A percentile compares a stretch with the other conserved stretches of the same genome.
Evolutionary conservation across 805 yeast genomes (phyloP).

Genomic region (Metschnikowia lachancei): DNA sequence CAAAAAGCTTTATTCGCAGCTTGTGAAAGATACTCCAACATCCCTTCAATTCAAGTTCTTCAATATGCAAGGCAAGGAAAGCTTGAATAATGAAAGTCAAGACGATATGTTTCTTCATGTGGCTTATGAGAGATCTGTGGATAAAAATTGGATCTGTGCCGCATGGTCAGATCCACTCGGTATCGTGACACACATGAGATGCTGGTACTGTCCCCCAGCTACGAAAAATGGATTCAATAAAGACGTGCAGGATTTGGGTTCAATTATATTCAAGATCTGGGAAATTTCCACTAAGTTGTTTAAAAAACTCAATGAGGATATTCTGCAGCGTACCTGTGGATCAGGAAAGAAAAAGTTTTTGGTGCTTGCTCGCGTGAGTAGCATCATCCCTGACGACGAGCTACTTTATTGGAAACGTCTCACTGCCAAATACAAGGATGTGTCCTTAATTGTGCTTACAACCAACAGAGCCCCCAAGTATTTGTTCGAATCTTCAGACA

Average conservation of each 20-base stretch:
- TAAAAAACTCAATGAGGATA: conserved; percentile 34
- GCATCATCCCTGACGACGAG: conserved; percentile 79
- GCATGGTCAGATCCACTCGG: conserved; percentile 91
- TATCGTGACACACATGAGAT: conserved; percentile 52
- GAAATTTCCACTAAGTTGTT: conserved; percentile 48
- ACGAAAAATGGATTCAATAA: conserved; percentile 7
- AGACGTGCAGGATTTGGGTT: conserved; percentile 33
- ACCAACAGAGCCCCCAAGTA: conserved; percentile 59
- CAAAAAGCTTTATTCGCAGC: conserved; percentile 27
- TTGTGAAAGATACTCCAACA: conserved; percentile 39
- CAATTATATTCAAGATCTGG: conserved; percentile 68
- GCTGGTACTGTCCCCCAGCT: conserved; percentile 52
- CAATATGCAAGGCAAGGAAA: conserved; percentile 22
- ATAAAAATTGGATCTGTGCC: conserved; percentile 79
- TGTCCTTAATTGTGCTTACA: conserved; percentile 67
- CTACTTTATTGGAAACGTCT: conserved; percentile 74
- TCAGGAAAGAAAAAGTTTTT: conserved; percentile 56
- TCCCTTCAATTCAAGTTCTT: conserved; percentile 37
- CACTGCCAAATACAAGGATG: conserved; percentile 53
- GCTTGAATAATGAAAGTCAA: conserved; percentile 24
- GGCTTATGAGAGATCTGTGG: conserved; percentile 79
- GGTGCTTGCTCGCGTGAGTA: conserved; percentile 66
- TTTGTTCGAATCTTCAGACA: conserved; percentile 20
- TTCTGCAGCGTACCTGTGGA: conserved; percentile 30
- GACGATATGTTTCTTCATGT: conserved; percentile 81